Evolutionary conservation across 495 filamentous ascomycete species (phyloP).

Genomic region (Penicillium turbatum): DNA sequence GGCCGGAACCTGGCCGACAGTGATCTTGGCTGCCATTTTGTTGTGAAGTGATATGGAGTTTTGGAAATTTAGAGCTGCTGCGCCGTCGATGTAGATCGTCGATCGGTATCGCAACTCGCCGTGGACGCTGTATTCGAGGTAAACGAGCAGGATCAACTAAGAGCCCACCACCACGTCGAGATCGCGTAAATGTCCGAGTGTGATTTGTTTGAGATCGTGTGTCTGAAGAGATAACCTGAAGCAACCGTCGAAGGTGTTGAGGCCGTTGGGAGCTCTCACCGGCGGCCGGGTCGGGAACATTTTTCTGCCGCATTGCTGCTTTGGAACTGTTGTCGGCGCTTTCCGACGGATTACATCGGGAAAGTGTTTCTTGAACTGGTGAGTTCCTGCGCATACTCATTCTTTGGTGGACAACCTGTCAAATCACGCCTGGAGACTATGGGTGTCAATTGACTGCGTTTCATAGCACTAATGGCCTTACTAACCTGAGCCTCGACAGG

Average conservation of each 20-base stretch:
- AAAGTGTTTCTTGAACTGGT: slow-evolving; percentile 12
- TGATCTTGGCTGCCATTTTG: slow-evolving; percentile 39
- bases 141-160: slow-evolving; percentile 25
- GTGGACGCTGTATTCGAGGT: slow-evolving; percentile 23
- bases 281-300: slow-evolving; percentile 45
- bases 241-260: slow-evolving; percentile 33
- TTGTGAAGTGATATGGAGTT: slow-evolving; percentile 8
- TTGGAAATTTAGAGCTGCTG: slow-evolving; percentile 6
- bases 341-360: slow-evolving; percentile 25
- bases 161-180: slow-evolving; percentile 31
- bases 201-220: slow-evolving; percentile 8
- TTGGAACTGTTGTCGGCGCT: slow-evolving; percentile 20
- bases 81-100: slow-evolving; percentile 16
- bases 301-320: slow-evolving; percentile 40
- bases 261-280: slow-evolving; percentile 44
- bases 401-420: not conserved
- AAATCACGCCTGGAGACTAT: not conserved
- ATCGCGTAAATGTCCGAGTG: slow-evolving; percentile 13
- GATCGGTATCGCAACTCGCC: slow-evolving; percentile 21
- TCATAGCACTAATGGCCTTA: not conserved
- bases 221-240: slow-evolving; percentile 8
- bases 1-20: slow-evolving; percentile 35
- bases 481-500: slow-evolving; percentile 18
- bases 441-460: not conserved
- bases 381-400: slow-evolving; percentile 1